These are phyloP conservation scores for Theileria annulata DNA, from an alignment of 169 alveolate genomes.

Conservation along the genomic window DNA sequence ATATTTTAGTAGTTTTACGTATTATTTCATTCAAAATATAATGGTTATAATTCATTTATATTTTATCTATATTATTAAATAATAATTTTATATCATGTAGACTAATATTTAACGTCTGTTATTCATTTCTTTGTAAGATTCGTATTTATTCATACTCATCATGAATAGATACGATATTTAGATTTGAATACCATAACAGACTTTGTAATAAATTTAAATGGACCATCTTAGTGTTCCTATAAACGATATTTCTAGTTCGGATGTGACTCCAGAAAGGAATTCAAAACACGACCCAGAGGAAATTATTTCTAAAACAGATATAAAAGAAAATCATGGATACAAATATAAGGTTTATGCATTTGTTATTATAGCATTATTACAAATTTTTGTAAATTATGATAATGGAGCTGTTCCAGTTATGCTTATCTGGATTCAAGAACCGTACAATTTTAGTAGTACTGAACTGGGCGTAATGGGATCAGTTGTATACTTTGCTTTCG, in stretches of 20 bases:
- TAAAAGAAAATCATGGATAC: not conserved
- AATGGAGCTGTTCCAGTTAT: slow-evolving; percentile 62
- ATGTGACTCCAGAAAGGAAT: not conserved
- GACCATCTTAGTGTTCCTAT: not conserved
- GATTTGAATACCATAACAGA: too few relatives aligned
- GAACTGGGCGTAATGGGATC: slow-evolving; percentile 73
- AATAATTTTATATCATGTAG: too few relatives aligned
- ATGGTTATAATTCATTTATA: not conserved
- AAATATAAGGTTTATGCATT: slow-evolving; percentile 16
- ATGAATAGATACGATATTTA: too few relatives aligned
- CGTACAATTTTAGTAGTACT: slow-evolving; percentile 42
- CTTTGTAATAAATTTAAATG: not conserved
- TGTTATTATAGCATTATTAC: slow-evolving; percentile 36
- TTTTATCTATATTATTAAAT: too few relatives aligned
- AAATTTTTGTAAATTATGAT: slow-evolving; percentile 59
- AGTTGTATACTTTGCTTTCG: slow-evolving; percentile 76
- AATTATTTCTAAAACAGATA: not conserved
- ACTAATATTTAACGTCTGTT: too few relatives aligned
- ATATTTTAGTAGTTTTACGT: too few relatives aligned
- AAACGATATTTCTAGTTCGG: not conserved
- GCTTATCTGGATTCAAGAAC: slow-evolving; percentile 48
- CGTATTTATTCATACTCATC: too few relatives aligned
- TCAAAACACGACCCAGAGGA: not conserved
- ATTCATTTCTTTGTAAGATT: too few relatives aligned
- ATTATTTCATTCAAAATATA: too few relatives aligned